Evolutionary conservation across 129 eudicot species (phyloP).

Genomic region (Artemisia tridentata): DNA sequence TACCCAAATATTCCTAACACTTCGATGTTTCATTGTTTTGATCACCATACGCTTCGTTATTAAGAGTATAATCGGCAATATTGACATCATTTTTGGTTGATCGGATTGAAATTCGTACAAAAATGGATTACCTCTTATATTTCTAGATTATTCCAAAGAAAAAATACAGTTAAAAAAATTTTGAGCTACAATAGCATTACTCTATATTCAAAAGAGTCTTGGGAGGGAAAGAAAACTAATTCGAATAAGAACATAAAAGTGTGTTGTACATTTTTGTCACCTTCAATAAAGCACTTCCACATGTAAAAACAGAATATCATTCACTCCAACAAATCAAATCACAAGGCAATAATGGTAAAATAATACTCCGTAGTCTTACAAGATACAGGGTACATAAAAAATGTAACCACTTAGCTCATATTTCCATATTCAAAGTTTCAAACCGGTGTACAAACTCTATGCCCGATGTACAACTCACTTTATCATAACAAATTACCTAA

Average conservation of each 20-base stretch:
- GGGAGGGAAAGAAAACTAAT: conserved; percentile 34
- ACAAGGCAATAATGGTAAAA: conserved; percentile 2
- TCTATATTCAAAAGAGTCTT: conserved; percentile 16
- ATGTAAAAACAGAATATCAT: conserved; percentile 24
- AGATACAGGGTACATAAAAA: neutral
- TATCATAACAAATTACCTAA: conserved; percentile 9
- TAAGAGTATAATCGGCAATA: too few species aligned
- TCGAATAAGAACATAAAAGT: conserved; percentile 19
- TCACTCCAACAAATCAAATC: conserved; percentile 18
- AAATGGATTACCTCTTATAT: neutral
- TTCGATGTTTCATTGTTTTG: too few species aligned
- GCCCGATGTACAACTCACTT: conserved; percentile 30
- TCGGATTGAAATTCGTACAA: too few species aligned
- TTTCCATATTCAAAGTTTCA: conserved; percentile 17
- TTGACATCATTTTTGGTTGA: too few species aligned
- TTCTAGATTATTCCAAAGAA: neutral
- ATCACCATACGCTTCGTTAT: too few species aligned
- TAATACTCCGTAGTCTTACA: conserved; percentile 1
- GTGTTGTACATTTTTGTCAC: conserved; percentile 32
- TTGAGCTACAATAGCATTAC: neutral
- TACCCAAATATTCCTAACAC: too few species aligned
- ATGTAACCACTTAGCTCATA: conserved; percentile 11
- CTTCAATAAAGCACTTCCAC: conserved; percentile 26
- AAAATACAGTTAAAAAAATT: too few species aligned
- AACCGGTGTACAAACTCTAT: conserved; percentile 27